These are phyloP conservation scores for Wallacemonas rigidus DNA, from an alignment of 208 protist species.

Conservation along the genomic window DNA sequence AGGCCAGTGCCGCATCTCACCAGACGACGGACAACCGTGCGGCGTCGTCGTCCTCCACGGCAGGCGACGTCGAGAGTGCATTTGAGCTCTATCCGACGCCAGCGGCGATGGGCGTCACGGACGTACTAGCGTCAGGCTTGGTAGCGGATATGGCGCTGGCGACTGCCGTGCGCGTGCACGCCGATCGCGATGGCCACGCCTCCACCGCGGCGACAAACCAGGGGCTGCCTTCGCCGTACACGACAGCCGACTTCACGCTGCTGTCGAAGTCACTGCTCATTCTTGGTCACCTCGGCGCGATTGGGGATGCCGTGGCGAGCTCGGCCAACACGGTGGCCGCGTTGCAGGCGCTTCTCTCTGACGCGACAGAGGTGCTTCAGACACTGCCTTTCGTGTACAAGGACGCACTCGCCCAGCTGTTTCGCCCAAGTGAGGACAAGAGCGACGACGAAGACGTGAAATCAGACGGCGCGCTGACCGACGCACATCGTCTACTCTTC, in stretches of 20 bases:
- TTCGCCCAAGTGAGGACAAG: conserved; percentile 27
- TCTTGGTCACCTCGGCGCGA: conserved; percentile 43
- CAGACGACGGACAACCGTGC: neutral
- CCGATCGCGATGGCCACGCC: conserved; percentile 27
- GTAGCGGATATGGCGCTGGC: conserved; percentile 67
- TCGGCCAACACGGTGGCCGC: conserved; percentile 74
- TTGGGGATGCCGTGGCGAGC: conserved; percentile 47
- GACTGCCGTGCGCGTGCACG: conserved; percentile 61
- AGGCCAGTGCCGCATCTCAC: neutral
- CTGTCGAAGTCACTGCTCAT: conserved; percentile 49
- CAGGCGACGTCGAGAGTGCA: neutral
- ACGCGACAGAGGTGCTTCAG: conserved; percentile 37
- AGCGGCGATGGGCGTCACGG: conserved; percentile 55
- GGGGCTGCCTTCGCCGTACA: conserved; percentile 30
- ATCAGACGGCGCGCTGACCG: neutral
- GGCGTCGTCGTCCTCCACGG: neutral
- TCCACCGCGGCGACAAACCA: neutral
- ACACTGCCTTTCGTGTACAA: conserved; percentile 30
- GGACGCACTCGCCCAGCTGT: conserved; percentile 34
- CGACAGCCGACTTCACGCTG: conserved; percentile 48
- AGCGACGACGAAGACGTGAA: neutral
- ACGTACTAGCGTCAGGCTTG: conserved; percentile 45
- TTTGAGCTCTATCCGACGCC: conserved; percentile 48
- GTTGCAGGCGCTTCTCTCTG: conserved; percentile 57
- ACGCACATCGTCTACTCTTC: conserved; percentile 36